Conservation (phyloP, 305 asterid species). For the Fraxinus sp. region DNA sequence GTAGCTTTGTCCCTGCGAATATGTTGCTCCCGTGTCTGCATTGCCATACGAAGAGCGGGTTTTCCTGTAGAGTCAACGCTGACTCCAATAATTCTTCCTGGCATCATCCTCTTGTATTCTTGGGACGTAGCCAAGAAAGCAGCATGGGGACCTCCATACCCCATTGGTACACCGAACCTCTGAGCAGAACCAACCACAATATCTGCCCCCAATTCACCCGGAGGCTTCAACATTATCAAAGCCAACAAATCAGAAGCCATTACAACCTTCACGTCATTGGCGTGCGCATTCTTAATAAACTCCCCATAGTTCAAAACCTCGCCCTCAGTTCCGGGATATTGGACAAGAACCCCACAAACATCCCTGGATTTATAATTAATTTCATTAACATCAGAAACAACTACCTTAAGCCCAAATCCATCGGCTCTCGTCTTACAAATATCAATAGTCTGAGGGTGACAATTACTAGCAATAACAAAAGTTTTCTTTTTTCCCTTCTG, state of each 20-base stretch:
- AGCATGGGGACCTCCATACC: slow-evolving; percentile 99
- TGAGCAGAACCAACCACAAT: slow-evolving; percentile 97
- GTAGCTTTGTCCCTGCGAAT: slow-evolving; percentile 96
- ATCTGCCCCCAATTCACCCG: slow-evolving; percentile 91
- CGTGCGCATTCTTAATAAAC: slow-evolving; percentile 84
- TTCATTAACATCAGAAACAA: slow-evolving; percentile 65
- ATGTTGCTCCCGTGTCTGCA: slow-evolving; percentile 98
- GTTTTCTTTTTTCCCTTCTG: slow-evolving; percentile 85
- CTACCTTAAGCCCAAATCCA: slow-evolving; percentile 80
- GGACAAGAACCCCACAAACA: slow-evolving; percentile 89
- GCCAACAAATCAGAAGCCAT: slow-evolving; percentile 94
- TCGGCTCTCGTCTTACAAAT: slow-evolving; percentile 86
- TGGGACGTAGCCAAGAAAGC: slow-evolving; percentile 97
- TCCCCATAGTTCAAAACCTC: slow-evolving; percentile 80
- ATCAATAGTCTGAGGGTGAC: slow-evolving; percentile 94
- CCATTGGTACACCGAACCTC: slow-evolving; percentile 99
- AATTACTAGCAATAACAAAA: slow-evolving; percentile 76
- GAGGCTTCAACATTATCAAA: slow-evolving; percentile 86
- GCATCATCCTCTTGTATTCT: slow-evolving; percentile 98
- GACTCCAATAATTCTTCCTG: slow-evolving; percentile 91
- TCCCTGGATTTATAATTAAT: slow-evolving; percentile 75
- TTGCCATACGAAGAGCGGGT: slow-evolving; percentile 95
- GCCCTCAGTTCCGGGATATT: slow-evolving; percentile 97
- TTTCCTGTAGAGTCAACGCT: slow-evolving; percentile 89
- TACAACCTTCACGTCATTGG: slow-evolving; percentile 88